Evolutionary conservation across 805 yeast genomes (phyloP).

Genomic region (Starmerella bombi): DNA sequence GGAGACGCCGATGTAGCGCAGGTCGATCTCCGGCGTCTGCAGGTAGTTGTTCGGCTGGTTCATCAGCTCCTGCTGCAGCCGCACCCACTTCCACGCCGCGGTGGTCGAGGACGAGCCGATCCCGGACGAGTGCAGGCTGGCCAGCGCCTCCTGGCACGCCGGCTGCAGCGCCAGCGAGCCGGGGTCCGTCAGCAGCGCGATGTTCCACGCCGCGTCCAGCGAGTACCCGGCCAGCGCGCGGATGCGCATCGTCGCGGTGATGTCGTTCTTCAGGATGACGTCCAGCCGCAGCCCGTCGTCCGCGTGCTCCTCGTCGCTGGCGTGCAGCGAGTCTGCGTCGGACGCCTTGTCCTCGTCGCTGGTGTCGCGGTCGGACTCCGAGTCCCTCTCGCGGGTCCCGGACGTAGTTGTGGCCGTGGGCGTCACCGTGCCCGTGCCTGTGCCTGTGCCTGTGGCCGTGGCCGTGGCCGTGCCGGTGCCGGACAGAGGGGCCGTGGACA

Average conservation of each 20-base stretch:
- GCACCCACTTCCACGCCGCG: conserved; percentile 87
- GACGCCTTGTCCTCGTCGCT: not conserved
- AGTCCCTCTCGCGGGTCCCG: not conserved
- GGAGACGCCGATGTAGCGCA: conserved; percentile 76
- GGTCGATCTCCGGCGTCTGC: conserved; percentile 49
- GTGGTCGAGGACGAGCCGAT: conserved; percentile 33
- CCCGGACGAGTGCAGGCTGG: not conserved
- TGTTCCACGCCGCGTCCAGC: conserved; percentile 49
- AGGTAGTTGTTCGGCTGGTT: conserved; percentile 42
- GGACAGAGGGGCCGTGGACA: not conserved
- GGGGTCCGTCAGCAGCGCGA: conserved; percentile 31
- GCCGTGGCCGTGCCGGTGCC: not conserved
- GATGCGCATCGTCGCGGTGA: conserved; percentile 54
- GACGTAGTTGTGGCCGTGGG: not conserved
- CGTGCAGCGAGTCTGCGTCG: not conserved
- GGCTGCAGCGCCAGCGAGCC: conserved; percentile 20
- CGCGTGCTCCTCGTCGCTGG: not conserved
- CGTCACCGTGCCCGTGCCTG: not conserved
- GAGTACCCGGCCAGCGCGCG: conserved; percentile 68
- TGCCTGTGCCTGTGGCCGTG: not conserved
- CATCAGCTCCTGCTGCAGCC: conserved; percentile 52
- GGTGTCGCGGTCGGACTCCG: not conserved
- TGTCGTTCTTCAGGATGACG: conserved; percentile 52
- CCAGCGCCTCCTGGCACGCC: not conserved
- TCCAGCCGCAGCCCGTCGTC: conserved; percentile 16